Base-by-base conservation (phyloP, 768 basidiomycete genomes). In the Tylopilus balloui region DNA sequence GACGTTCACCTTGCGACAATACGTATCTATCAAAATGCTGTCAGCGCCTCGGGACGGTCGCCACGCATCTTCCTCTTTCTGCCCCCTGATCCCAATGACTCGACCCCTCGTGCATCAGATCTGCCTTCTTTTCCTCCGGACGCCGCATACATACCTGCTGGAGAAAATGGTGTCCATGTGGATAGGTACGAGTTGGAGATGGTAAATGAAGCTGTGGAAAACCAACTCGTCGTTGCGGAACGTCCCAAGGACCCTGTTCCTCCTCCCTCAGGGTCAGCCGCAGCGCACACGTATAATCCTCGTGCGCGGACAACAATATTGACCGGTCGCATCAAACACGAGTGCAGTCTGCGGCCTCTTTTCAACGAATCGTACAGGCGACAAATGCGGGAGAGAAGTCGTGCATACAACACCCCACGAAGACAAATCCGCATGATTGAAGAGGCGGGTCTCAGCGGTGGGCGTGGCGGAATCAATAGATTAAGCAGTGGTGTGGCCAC, bases 111-210 rank as follows among this genome's bases (percentile, higher is more conserved):
- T 17, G 47, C 61, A 43, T 23, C 58, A 19, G 52, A 52, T 6
- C 51, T 55, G 13, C 69, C 57, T 34, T 59, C 55, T 28, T 71
- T 68, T 23, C 47, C 59, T 11, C 52, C 54, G 4, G 62, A 66
- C 31, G 65, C 65, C 12, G 67, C 67, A 31, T 51, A 64, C 46
- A 64, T 67, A 37, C 64, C 66, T 11, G 39, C 53, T 20, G 64
- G 61, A 24, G 64, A 62, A 42, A 59, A 62, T 15, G 63, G 61
- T 6, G 23, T 64, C n/a, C 66, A 66, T 23, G 67, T 68, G 5
- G 86, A 87, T 59, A 78, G 83, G 66, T 97, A 92, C 70, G 88
- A 92, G 57, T 75, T 97, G 28, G 85, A 90, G 36, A 90, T 95
- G 80, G 82, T 92, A 36, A 86, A 90, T 53, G 85, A 90, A 53